These are phyloP conservation scores for Neurospora tetraspora DNA, from an alignment of 495 filamentous ascomycete genomes.

Conservation along the genomic window DNA sequence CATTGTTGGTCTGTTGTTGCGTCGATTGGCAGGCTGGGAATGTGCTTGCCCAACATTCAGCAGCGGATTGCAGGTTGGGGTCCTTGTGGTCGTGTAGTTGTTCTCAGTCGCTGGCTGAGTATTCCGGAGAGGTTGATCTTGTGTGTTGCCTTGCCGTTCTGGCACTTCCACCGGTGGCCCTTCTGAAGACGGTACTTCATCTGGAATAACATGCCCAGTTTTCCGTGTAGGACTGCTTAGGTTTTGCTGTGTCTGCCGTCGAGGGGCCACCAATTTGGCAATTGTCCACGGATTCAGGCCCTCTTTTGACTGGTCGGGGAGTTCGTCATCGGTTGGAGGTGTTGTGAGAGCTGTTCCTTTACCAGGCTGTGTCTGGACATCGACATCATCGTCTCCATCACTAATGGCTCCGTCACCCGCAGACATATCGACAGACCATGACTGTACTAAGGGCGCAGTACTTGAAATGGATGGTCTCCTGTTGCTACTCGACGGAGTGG, in stretches of 20 bases:
- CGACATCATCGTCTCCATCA: slow-evolving; percentile 4
- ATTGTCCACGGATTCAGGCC: slow-evolving; percentile 21
- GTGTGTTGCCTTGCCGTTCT: not conserved
- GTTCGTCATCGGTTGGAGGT: not conserved
- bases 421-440: slow-evolving; percentile 17
- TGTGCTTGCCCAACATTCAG: not conserved
- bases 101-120: not conserved
- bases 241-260: not conserved
- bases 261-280: slow-evolving; percentile 4
- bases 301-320: not conserved
- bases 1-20: not conserved
- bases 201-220: not conserved
- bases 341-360: not conserved
- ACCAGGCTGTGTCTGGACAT: not conserved
- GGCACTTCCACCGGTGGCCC: not conserved
- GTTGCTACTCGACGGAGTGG: not conserved
- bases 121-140: not conserved
- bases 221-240: not conserved
- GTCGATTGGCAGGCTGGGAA: not conserved
- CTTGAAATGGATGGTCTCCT: not conserved
- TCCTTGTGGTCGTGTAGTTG: not conserved
- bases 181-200: not conserved
- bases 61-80: not conserved
- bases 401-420: slow-evolving; percentile 1
- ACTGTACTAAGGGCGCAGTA: not conserved